Evolutionary conservation across 257 asterid species (phyloP), one percentile per base, ranked within the genome.

Genomic region (Primulina eburnea): DNA sequence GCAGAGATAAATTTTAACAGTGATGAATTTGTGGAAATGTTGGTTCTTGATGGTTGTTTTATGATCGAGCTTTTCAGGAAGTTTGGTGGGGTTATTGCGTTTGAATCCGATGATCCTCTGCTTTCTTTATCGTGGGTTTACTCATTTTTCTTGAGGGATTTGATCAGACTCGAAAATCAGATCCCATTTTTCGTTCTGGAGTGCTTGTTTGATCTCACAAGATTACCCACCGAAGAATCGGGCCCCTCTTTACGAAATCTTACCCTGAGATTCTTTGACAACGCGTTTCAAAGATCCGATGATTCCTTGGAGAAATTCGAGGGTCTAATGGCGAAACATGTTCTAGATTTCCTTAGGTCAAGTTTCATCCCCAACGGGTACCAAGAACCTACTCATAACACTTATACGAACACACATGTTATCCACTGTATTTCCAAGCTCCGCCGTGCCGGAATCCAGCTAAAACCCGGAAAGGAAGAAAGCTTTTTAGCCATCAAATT

Each of bases 1-100:
- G 70, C 88, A 5, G 53, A 57, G 0, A 71, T 93, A 17, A 2
- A 63, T 12, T 30, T 75, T 3, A 29, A 64, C 6, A 8, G 68
- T 4, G 92, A 93, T 56, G 97, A 90, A 74, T 87, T 90, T 56
- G 63, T 81, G 6, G 97, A 93, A 72, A 86, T 93, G 85, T 37
- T 90, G 80, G 96, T 87, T 26, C 77, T 93, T 16, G 98, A 93
- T 58, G 98, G 98, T 35, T 93, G 98, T 64, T 93, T 93, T 32
- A 70, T 93, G 0, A 79, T 93, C 57, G 98, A 93, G 69, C 71
- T 93, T 30, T 83, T 93, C 18, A 70, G 96, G 72, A 90, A 84
- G 62, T 72, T 93, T 14, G 88, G 85, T 0, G 90, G 86, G 14
- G 73, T 84, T 0, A 79, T 84, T 8, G 80, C 88, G 2, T 76